phyloP scores from a whole-genome alignment of 2,329 filamentous ascomycete genomes.

The Ophiocordyceps australis region DNA sequence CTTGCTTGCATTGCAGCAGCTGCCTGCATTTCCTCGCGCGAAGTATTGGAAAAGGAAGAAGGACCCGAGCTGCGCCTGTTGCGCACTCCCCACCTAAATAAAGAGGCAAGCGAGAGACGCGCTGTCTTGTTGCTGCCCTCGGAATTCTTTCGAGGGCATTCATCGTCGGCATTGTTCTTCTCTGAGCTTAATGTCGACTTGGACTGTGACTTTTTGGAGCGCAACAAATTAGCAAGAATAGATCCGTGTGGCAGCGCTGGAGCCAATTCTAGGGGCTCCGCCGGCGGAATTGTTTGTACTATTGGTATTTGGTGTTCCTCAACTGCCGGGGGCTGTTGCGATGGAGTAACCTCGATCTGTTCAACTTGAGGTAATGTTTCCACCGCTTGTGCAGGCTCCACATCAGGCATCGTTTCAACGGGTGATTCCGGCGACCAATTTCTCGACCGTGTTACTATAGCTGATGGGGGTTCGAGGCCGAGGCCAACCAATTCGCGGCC shows the following conservation, averaged over 20 bases:
- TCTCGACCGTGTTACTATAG: constrained; percentile 36
- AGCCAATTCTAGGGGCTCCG: constrained; percentile 6
- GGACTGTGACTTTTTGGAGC: constrained; percentile 27
- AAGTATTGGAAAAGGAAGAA: constrained; percentile 83
- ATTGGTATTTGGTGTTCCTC: neutral
- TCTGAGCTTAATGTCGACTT: constrained; percentile 27
- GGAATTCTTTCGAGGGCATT: constrained; percentile 32
- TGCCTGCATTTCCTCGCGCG: constrained; percentile 62
- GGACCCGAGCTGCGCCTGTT: constrained; percentile 36
- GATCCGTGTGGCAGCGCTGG: constrained; percentile 8
- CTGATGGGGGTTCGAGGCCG: constrained; percentile 36
- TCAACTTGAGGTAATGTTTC: constrained; percentile 6
- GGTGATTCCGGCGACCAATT: constrained; percentile 13
- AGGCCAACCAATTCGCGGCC: constrained; percentile 38
- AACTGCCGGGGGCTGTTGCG: too few species aligned
- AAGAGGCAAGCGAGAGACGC: constrained; percentile 44
- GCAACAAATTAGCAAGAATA: constrained; percentile 19
- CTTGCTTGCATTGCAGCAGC: constrained; percentile 13
- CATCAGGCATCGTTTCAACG: constrained; percentile 5
- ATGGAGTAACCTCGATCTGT: too few species aligned
- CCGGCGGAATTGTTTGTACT: neutral
- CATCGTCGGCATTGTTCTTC: constrained; percentile 26
- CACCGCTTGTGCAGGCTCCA: constrained; percentile 10
- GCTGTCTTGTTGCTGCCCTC: constrained; percentile 28
- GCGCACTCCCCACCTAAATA: constrained; percentile 55